These are phyloP conservation scores for Lachancea cidri DNA, from an alignment of 805 yeast genomes.

Conservation along the genomic window DNA sequence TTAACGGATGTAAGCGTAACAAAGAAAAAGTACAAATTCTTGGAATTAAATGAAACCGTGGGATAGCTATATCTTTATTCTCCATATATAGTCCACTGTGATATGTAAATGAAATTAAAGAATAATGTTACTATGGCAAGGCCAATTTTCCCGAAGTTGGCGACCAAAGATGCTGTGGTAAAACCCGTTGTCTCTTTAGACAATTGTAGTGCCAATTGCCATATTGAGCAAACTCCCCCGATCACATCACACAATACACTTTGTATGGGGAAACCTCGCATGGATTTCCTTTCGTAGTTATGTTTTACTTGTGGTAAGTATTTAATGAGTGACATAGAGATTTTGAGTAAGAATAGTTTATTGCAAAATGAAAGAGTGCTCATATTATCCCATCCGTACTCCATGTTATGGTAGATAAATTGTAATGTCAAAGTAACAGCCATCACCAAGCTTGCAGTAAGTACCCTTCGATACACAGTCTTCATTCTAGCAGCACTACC, in stretches of 20 bases:
- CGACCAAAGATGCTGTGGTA: slow-evolving; percentile 21
- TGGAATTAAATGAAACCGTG: slow-evolving; percentile 1
- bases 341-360: slow-evolving; percentile 34
- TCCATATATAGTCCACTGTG: slow-evolving; percentile 33
- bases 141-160: slow-evolving; percentile 38
- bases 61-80: not conserved
- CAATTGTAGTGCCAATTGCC: slow-evolving; percentile 24
- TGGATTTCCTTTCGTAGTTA: slow-evolving; percentile 72
- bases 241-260: slow-evolving; percentile 34
- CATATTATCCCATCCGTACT: slow-evolving; percentile 21
- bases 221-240: slow-evolving; percentile 34
- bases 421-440: slow-evolving; percentile 14
- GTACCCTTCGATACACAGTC: slow-evolving; percentile 19
- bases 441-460: slow-evolving; percentile 14
- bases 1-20: slow-evolving; percentile 61
- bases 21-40: slow-evolving; percentile 28
- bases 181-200: slow-evolving; percentile 19
- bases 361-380: slow-evolving; percentile 23
- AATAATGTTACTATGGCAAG: slow-evolving; percentile 35
- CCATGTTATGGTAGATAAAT: slow-evolving; percentile 9
- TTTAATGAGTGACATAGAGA: slow-evolving; percentile 45
- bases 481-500: slow-evolving; percentile 19
- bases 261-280: slow-evolving; percentile 78
- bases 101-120: slow-evolving; percentile 36
- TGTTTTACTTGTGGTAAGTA: slow-evolving; percentile 81